These are phyloP conservation scores for Penicillium roqueforti DNA, from an alignment of 495 filamentous ascomycete species.

Conservation along the genomic window DNA sequence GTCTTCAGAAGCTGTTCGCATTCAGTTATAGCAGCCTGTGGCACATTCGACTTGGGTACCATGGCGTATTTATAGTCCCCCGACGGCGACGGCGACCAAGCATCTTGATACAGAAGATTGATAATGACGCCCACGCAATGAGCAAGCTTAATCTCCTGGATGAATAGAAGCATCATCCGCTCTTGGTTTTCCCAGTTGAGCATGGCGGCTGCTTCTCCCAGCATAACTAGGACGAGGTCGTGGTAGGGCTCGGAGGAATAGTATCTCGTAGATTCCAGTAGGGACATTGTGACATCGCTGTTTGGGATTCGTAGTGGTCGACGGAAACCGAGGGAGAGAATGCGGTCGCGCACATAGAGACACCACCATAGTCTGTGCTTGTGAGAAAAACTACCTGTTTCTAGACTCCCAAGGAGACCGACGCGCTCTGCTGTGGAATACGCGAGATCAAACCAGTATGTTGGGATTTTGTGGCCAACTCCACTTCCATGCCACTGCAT, in stretches of 20 bases:
- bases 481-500: slow-evolving; percentile 10
- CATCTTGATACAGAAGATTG: slow-evolving; percentile 1
- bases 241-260: slow-evolving; percentile 9
- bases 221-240: neutral
- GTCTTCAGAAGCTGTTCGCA: slow-evolving; percentile 7
- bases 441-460: slow-evolving; percentile 9
- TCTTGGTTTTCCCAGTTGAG: slow-evolving; percentile 10
- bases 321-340: slow-evolving; percentile 9
- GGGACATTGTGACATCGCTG: slow-evolving; percentile 5
- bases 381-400: slow-evolving; percentile 8
- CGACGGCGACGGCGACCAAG: slow-evolving; percentile 2
- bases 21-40: neutral
- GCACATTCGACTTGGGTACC: neutral
- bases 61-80: neutral
- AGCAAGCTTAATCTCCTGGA: slow-evolving; percentile 4
- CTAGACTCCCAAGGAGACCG: neutral
- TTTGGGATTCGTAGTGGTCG: slow-evolving; percentile 4
- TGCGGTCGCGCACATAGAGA: slow-evolving; percentile 8
- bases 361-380: slow-evolving; percentile 11
- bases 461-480: slow-evolving; percentile 2
- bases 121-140: slow-evolving; percentile 4
- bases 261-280: slow-evolving; percentile 5
- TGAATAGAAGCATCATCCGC: slow-evolving; percentile 9
- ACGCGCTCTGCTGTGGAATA: slow-evolving; percentile 10
- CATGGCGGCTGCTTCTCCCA: slow-evolving; percentile 7